These are phyloP conservation scores for Taphrina sp. DNA, from an alignment of 1,139 yeast genomes.

Conservation along the genomic window DNA sequence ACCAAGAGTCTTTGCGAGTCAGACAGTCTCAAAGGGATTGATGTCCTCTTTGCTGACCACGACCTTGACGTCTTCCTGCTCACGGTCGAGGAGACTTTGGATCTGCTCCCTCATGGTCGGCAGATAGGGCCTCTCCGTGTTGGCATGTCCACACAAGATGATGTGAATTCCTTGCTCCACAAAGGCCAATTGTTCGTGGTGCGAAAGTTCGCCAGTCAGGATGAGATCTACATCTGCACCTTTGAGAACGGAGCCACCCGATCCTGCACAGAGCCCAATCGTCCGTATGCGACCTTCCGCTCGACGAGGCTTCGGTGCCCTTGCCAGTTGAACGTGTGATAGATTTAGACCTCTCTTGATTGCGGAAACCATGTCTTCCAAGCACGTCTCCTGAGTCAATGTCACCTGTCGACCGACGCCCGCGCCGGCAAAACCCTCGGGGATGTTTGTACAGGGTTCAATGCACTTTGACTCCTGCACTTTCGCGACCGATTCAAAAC, in stretches of 20 bases:
- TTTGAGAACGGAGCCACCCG: constrained; percentile 71
- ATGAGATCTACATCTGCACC: constrained; percentile 70
- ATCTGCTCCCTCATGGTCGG: constrained; percentile 54
- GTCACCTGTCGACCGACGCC: constrained; percentile 82
- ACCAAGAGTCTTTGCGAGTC: no score
- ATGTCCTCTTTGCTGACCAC: constrained; percentile 52
- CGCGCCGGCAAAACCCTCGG: constrained; percentile 51
- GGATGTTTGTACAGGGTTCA: constrained; percentile 4
- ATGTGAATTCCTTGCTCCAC: constrained; percentile 73
- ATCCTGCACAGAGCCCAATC: constrained; percentile 94
- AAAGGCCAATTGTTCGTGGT: constrained; percentile 77
- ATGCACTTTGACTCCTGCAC: not conserved
- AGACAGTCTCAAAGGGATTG: constrained; percentile 6
- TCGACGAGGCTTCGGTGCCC: constrained; percentile 44
- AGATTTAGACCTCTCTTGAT: constrained; percentile 60
- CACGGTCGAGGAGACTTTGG: constrained; percentile 46
- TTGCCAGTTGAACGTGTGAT: constrained; percentile 64
- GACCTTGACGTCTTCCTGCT: constrained; percentile 48
- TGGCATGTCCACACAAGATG: constrained; percentile 71
- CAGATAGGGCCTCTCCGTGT: constrained; percentile 87
- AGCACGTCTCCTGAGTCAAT: constrained; percentile 49
- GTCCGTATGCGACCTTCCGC: constrained; percentile 48
- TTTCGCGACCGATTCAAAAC: not conserved
- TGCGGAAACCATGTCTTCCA: constrained; percentile 52
- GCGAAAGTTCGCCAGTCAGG: constrained; percentile 90